Evolutionary conservation across 2,329 filamentous ascomycete species (phyloP).

Genomic region (Colletotrichum aenigma): DNA sequence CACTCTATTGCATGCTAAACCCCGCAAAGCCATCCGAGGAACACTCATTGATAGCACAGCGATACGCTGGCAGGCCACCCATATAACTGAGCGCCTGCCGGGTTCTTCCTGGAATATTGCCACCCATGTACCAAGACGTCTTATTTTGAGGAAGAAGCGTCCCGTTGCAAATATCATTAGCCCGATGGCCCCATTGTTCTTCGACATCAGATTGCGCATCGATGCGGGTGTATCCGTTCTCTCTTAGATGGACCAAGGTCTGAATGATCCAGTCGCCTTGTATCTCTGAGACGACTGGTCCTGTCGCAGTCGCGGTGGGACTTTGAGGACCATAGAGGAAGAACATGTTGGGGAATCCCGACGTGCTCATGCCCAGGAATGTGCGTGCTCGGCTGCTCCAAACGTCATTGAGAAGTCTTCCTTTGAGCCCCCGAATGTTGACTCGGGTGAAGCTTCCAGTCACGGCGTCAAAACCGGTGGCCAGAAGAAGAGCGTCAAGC

Average conservation of each 20-base stretch:
- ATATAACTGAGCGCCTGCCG: constrained; percentile 37
- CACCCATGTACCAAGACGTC: constrained; percentile 41
- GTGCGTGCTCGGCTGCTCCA: not conserved
- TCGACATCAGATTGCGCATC: constrained; percentile 29
- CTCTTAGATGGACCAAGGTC: constrained; percentile 31
- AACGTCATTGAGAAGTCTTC: constrained; percentile 7
- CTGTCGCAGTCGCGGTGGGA: constrained; percentile 41
- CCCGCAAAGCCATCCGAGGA: not conserved
- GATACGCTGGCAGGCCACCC: constrained; percentile 24
- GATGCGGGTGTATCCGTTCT: constrained; percentile 32
- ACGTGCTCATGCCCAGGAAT: constrained; percentile 41
- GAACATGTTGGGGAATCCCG: constrained; percentile 52
- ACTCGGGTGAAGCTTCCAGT: constrained; percentile 44
- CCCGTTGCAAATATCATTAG: not conserved
- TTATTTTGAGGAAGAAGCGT: not conserved
- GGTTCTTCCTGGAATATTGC: constrained; percentile 43
- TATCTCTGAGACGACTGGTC: constrained; percentile 41
- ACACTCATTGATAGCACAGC: not conserved
- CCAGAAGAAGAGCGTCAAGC: constrained; percentile 26
- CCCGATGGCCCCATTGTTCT: constrained; percentile 28
- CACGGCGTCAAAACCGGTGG: constrained; percentile 43
- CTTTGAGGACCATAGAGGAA: constrained; percentile 44
- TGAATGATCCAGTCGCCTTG: constrained; percentile 43
- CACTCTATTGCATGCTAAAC: not conserved
- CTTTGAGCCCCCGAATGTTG: constrained; percentile 37